Evolutionary conservation across 1,284 basidiomycete species (phyloP).

Genomic region (Cryptococcus amylolentus): DNA sequence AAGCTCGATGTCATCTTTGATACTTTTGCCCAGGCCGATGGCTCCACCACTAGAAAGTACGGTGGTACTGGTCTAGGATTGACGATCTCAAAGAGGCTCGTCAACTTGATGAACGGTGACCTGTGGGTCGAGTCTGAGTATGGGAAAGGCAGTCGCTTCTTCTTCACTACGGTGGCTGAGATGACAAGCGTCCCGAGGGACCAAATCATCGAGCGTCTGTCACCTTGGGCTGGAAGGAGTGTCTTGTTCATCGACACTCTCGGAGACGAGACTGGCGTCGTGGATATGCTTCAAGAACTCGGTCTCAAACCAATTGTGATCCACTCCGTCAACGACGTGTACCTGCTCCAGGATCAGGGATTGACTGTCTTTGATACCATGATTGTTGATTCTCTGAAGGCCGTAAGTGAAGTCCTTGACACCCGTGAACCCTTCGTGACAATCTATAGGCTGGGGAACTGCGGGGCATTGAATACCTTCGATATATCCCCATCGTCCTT

Average conservation of each 20-base stretch:
- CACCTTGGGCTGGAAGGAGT: constrained; percentile 65
- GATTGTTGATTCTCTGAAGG: constrained; percentile 79
- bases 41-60: constrained; percentile 91
- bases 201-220: constrained; percentile 68
- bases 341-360: constrained; percentile 56
- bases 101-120: constrained; percentile 95
- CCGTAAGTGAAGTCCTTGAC: constrained; percentile 58
- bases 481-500: constrained; percentile 97
- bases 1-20: constrained; percentile 99
- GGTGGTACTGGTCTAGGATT: constrained; percentile 97
- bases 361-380: constrained; percentile 93
- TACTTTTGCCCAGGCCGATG: constrained; percentile 98
- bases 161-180: constrained; percentile 79
- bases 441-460: constrained; percentile 70
- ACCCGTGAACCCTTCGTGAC: constrained; percentile 1
- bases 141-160: constrained; percentile 90
- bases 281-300: constrained; percentile 72
- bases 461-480: constrained; percentile 86
- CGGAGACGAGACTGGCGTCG: constrained; percentile 71
- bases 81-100: constrained; percentile 90
- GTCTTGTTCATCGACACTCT: constrained; percentile 89
- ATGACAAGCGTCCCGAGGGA: constrained; percentile 55
- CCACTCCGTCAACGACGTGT: constrained; percentile 72
- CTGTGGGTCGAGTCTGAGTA: constrained; percentile 98
- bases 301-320: constrained; percentile 77